Percentiles rank a stretch among this genome's conserved stretches.
Conservation (phyloP, 805 yeast species). For the Middelhovenomyces tepae region DNA sequence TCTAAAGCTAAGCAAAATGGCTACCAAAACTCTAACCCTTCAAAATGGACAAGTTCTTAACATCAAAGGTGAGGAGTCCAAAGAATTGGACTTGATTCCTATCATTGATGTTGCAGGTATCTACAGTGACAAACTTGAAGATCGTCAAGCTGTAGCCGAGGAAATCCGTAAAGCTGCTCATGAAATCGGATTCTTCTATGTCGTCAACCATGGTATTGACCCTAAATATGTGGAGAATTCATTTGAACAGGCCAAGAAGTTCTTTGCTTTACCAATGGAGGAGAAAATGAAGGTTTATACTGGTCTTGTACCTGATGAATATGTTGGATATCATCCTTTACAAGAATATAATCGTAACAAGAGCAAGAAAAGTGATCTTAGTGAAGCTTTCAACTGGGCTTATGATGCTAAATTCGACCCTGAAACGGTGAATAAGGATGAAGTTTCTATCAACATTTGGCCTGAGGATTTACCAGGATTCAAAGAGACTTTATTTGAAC, state of each 20-base stretch:
- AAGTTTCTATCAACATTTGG: constrained; percentile 24
- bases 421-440: constrained; percentile 20
- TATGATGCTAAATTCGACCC: constrained; percentile 9
- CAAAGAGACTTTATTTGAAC: constrained; percentile 18
- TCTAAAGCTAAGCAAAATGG: no score
- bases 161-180: constrained; percentile 20
- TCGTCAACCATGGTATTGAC: constrained; percentile 21
- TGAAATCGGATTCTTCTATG: constrained; percentile 23
- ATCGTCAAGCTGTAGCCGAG: constrained; percentile 17
- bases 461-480: constrained; percentile 23
- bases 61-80: no score
- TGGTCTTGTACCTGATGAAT: no score
- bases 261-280: constrained; percentile 23
- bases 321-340: constrained; percentile 21
- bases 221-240: constrained; percentile 3
- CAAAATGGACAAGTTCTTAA: no score
- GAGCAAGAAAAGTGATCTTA: no score
- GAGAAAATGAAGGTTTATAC: constrained; percentile 24
- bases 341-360: constrained; percentile 13
- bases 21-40: no score
- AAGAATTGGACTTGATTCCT: no score
- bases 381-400: constrained; percentile 29
- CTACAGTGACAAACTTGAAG: constrained; percentile 1
- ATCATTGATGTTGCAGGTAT: constrained; percentile 10
- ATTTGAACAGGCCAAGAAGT: constrained; percentile 22